phyloP scores from a whole-genome alignment of 2,329 filamentous ascomycete species.

The Xylariaceae sp. region DNA sequence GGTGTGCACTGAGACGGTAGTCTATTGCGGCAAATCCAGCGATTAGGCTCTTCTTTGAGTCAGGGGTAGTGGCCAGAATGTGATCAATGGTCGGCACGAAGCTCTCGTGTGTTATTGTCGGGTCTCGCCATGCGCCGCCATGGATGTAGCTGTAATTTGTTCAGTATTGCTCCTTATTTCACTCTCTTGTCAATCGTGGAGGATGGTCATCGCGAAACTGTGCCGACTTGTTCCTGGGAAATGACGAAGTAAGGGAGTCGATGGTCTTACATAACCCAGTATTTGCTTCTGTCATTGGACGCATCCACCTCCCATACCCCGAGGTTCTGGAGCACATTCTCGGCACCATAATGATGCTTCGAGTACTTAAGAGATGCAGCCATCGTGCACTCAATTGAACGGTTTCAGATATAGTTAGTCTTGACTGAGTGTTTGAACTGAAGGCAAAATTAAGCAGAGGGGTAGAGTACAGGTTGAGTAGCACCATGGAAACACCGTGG shows the following conservation, averaged over 20 bases:
- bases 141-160: constrained; percentile 49
- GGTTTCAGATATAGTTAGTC: neutral
- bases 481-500: too few species aligned
- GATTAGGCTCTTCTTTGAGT: constrained; percentile 31
- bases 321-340: constrained; percentile 43
- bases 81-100: constrained; percentile 45
- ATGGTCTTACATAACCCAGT: constrained; percentile 31
- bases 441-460: too few species aligned
- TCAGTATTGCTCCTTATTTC: neutral
- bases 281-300: constrained; percentile 20
- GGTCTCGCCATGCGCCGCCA: constrained; percentile 64
- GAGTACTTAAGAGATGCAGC: constrained; percentile 29
- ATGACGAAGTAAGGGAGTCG: neutral
- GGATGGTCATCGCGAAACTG: too few species aligned
- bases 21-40: constrained; percentile 63
- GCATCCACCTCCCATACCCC: constrained; percentile 41
- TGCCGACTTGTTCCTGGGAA: too few species aligned
- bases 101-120: constrained; percentile 44
- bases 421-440: too few species aligned
- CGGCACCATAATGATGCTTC: constrained; percentile 26
- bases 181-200: too few species aligned
- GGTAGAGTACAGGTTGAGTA: too few species aligned
- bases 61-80: constrained; percentile 31
- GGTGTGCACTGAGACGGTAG: constrained; percentile 60
- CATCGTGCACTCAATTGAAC: constrained; percentile 16